Evolutionary conservation across 2,329 filamentous ascomycete species (phyloP).

Genomic region (Taxawa tesnikishii): DNA sequence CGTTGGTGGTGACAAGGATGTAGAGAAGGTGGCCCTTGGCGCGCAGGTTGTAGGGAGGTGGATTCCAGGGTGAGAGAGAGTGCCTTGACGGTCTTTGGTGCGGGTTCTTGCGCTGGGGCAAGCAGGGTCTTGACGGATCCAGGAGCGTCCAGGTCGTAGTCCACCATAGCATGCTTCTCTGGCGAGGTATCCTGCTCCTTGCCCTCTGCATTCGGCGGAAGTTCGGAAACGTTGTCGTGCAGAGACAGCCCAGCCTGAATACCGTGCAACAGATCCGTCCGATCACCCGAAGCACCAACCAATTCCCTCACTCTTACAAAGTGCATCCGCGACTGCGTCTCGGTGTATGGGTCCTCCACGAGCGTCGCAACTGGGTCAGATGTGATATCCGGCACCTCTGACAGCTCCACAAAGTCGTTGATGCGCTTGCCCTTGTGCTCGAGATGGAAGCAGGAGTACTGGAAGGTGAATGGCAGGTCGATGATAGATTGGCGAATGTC

Average conservation of each 20-base stretch:
- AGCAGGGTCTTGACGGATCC: slow-evolving; percentile 60
- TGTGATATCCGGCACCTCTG: slow-evolving; percentile 71
- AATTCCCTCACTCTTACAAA: slow-evolving; percentile 82
- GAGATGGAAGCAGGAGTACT: slow-evolving; percentile 98
- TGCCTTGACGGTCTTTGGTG: slow-evolving; percentile 83
- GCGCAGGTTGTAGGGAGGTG: slow-evolving; percentile 79
- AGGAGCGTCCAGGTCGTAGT: slow-evolving; percentile 65
- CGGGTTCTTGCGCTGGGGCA: slow-evolving; percentile 49
- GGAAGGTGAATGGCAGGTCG: slow-evolving; percentile 82
- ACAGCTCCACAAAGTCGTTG: slow-evolving; percentile 90
- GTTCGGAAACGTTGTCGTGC: slow-evolving; percentile 56
- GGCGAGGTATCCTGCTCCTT: slow-evolving; percentile 13
- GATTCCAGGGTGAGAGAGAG: slow-evolving; percentile 90
- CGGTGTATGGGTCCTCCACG: slow-evolving; percentile 91
- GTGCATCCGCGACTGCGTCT: slow-evolving; percentile 96
- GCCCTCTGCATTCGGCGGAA: slow-evolving; percentile 1
- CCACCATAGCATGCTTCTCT: slow-evolving; percentile 37
- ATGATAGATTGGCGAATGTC: slow-evolving; percentile 95
- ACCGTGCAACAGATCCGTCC: slow-evolving; percentile 76
- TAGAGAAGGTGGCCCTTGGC: slow-evolving; percentile 91
- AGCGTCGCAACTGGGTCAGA: slow-evolving; percentile 67
- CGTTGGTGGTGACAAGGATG: slow-evolving; percentile 75
- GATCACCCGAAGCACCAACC: slow-evolving; percentile 81
- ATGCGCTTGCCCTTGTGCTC: slow-evolving; percentile 79
- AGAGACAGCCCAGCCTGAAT: slow-evolving; percentile 75